Evolutionary conservation across 768 basidiomycete genomes (phyloP).

Genomic region (Boletales sp.): DNA sequence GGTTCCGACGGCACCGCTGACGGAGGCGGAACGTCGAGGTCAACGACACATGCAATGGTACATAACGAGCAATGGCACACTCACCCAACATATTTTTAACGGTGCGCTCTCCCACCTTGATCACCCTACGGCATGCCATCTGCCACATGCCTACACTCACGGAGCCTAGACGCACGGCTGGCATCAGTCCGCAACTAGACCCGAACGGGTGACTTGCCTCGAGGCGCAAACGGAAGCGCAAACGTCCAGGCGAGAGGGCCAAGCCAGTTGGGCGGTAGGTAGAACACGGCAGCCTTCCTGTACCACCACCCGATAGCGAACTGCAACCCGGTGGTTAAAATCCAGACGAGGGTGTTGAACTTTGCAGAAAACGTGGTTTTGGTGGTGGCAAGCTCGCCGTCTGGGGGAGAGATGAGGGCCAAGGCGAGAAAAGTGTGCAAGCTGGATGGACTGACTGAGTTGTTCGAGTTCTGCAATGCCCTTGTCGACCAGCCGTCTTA

Average conservation of each 20-base stretch:
- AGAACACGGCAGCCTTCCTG: conserved; percentile 87
- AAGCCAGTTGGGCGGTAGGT: conserved; percentile 86
- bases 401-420: conserved; percentile 38
- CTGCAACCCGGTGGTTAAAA: conserved; percentile 83
- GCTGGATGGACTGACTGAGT: conserved; percentile 62
- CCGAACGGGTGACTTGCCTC: conserved; percentile 46
- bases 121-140: conserved; percentile 87
- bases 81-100: conserved; percentile 59
- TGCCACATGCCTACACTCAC: conserved; percentile 95
- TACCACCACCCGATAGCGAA: conserved; percentile 90
- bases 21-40: no score
- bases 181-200: not conserved
- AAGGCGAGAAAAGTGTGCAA: not conserved
- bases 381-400: conserved; percentile 58
- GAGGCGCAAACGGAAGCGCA: conserved; percentile 86
- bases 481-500: conserved; percentile 88
- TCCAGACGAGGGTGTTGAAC: conserved; percentile 75
- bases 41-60: not conserved
- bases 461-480: conserved; percentile 87
- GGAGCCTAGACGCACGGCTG: conserved; percentile 52
- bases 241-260: conserved; percentile 87
- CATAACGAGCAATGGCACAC: conserved; percentile 13
- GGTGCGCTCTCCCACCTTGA: conserved; percentile 69
- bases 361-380: conserved; percentile 62
- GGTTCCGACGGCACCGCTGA: conserved; percentile 22